Base-by-base conservation (phyloP, 2,329 filamentous ascomycete species). In the Microdochium trichocladiopsis region DNA sequence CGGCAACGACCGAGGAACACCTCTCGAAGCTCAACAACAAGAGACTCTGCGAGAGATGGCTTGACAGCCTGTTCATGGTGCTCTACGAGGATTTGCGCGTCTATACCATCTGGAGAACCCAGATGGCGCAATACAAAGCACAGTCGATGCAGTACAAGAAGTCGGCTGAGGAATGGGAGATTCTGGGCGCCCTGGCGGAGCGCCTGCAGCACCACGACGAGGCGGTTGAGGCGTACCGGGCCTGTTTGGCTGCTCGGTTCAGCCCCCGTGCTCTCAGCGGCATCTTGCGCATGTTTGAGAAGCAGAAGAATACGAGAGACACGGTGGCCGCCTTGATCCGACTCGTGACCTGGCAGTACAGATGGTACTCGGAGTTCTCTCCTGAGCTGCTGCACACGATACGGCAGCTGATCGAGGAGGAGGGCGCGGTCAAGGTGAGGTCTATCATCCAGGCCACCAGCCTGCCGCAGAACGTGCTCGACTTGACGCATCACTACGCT, bases 311-410 rank as follows among this genome's bases (percentile, higher is more conserved):
- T 69, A 91, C 89, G 3, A 78, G 90, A 55, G 88, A 91, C 55
- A 90, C 86, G 53, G 80, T 97, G 6, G 87, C 85, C 25, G 86
- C 89, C n/a, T 77, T 96, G 53, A 96, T 99, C 58, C 79, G 91
- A 50, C 76, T 99, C 43, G 90, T 97, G 31, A 94, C 93, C 12
- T 99, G 94, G 94, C 94, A 99, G 72, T 99, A 96, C 72, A 81
- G 94, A 60, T 99, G 94, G 94, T 99, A 99, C 74, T 96, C 92
- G 52, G 94, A 99, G 80, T 99, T 99, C 72, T 96, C 92, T 18
- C 94, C 94, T 1, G 86, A 92, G 58, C 79, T 99, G 45, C 80
- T 99, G 51, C 90, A 86, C 69, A 87, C 89, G 2, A 89, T 97
- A 63, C 86, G 94, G 56, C 91, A 89, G 59, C 77, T 99, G 59